Base-by-base conservation (phyloP, 805 yeast species). In the Candida germanica region DNA sequence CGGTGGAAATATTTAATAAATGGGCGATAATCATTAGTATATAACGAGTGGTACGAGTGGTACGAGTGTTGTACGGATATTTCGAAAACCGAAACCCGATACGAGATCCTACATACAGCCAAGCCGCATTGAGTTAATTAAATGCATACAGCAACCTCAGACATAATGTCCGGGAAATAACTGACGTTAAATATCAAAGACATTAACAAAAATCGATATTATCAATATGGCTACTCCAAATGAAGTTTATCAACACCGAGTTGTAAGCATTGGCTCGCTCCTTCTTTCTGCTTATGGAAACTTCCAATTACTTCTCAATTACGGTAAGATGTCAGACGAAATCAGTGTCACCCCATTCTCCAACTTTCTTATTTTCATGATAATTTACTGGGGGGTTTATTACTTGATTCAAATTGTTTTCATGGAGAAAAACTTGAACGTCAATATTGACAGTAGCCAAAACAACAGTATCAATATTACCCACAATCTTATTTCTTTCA, bases 341-440 rank as follows among this genome's bases (percentile, higher is more conserved):
- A 75, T 75, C 6, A 71, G 71, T 5, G 66, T 72, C 48, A 86
- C 93, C 3, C 93, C 95, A 10, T 85, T 85, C 65, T 74, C 87
- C 2, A 77, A 79, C 11, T 69, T 71, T 40, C 54, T 70, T 9
- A 39, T 77, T 10, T 64, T 78, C 11, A 56, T 71, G 2, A 56
- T 76, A 28, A 56, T 73, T 9, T 85, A 68, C 59, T 84, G 89
- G 89, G 62, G 64, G 2, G 40, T 79, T 21, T 60, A 75, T 17
- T 70, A 74, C 40, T 39, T 75, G 2, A 50, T 72, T 25, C 94
- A 85, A 57, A 51, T 73, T 24, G 49, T 65, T 24, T 80, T 74
- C 48, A 64, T 76, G 26, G 37, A 42, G 20, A 27, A 21, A 13
- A 31, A 36, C 33, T 36, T 40, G 39, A 39, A 42, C 30, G 31